Evolutionary conservation across 768 basidiomycete genomes (phyloP).

Genomic region (Macrolepiota fuliginosa): DNA sequence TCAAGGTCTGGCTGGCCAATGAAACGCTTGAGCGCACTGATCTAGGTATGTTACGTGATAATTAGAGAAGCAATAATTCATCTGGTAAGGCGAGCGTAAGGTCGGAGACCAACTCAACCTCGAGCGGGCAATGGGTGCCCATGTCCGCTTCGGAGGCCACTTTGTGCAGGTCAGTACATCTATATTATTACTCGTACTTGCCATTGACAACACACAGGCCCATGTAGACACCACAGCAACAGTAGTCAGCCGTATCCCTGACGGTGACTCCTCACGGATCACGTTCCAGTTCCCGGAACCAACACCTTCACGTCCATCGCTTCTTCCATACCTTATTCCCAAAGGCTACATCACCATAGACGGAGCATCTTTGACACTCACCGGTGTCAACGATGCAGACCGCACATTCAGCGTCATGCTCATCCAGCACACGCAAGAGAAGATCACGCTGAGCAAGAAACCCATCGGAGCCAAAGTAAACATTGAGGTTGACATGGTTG

Average conservation of each 20-base stretch:
- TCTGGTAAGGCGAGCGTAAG: conserved; percentile 62
- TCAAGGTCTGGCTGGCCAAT: conserved; percentile 94
- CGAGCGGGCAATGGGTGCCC: conserved; percentile 92
- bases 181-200: neutral
- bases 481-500: conserved; percentile 93
- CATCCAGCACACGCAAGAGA: conserved; percentile 90
- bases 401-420: conserved; percentile 88
- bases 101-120: conserved; percentile 85
- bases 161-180: conserved; percentile 78
- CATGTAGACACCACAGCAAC: conserved; percentile 92
- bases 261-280: conserved; percentile 88
- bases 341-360: conserved; percentile 97
- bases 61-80: neutral
- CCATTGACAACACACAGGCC: conserved; percentile 47
- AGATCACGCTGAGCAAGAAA: conserved; percentile 80
- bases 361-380: conserved; percentile 91
- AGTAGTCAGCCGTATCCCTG: conserved; percentile 58
- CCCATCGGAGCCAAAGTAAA: conserved; percentile 80
- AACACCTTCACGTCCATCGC: conserved; percentile 54
- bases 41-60: conserved; percentile 54
- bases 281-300: conserved; percentile 72
- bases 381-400: conserved; percentile 62
- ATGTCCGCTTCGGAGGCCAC: conserved; percentile 93
- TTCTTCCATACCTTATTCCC: conserved; percentile 81
- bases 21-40: conserved; percentile 92